These are phyloP conservation scores for Hansenula lynferdii DNA, from an alignment of 1,139 yeast genomes.

Conservation along the genomic window DNA sequence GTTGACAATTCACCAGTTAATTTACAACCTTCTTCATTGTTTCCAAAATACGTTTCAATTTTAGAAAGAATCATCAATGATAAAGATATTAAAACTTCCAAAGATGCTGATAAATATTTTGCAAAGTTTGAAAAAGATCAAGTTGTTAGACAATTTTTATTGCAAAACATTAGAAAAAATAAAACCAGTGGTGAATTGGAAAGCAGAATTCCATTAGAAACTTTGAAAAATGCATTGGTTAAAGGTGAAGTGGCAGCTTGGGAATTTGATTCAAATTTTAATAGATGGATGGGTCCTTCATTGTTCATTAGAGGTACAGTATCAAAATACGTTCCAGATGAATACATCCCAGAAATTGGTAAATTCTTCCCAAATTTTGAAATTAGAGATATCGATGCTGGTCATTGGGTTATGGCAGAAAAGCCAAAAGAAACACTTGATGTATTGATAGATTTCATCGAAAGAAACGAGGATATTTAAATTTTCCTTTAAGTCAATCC, in stretches of 20 bases:
- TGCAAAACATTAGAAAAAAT: conserved; percentile 59
- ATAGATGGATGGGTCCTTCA: conserved; percentile 67
- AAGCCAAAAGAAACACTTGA: conserved; percentile 67
- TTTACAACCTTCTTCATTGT: conserved; percentile 51
- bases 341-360: conserved; percentile 69
- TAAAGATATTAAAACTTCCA: conserved; percentile 41
- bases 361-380: conserved; percentile 76
- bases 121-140: conserved; percentile 55
- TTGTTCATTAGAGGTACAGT: conserved; percentile 76
- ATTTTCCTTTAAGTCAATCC: too few relatives aligned
- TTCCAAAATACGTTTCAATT: conserved; percentile 63
- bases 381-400: conserved; percentile 69
- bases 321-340: conserved; percentile 84
- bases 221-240: conserved; percentile 58
- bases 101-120: conserved; percentile 66
- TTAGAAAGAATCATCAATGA: conserved; percentile 48
- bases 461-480: conserved; percentile 45
- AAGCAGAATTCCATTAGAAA: conserved; percentile 65
- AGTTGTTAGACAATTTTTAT: conserved; percentile 70
- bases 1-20: conserved; percentile 91
- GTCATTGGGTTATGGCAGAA: conserved; percentile 90
- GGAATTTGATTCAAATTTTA: conserved; percentile 58
- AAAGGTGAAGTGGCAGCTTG: conserved; percentile 68
- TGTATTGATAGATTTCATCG: conserved; percentile 52
- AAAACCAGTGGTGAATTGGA: conserved; percentile 30